Percentiles rank a stretch among this genome's conserved stretches.
phyloP scores from a whole-genome alignment of 306 rosid species.

The Pueraria montana region DNA sequence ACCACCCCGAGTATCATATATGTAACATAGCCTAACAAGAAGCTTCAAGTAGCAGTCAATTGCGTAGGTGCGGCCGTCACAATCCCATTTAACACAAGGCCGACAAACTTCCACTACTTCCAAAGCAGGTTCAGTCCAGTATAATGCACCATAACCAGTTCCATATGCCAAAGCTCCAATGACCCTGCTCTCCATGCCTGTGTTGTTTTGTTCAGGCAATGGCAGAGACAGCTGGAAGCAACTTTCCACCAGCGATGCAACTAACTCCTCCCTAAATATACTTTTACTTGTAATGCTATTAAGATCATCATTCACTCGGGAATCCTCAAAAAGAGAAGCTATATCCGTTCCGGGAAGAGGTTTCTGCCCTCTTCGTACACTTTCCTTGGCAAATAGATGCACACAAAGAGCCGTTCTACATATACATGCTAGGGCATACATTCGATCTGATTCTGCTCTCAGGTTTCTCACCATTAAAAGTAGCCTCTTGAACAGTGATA shows the following conservation, averaged over 20 bases:
- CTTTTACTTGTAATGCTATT: conserved; percentile 85
- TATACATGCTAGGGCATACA: conserved; percentile 97
- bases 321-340: conserved; percentile 97
- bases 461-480: conserved; percentile 96
- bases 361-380: conserved; percentile 98
- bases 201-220: conserved; percentile 91
- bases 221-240: conserved; percentile 99
- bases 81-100: conserved; percentile 98
- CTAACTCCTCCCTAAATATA: conserved; percentile 96
- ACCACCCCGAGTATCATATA: conserved; percentile 95
- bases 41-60: conserved; percentile 97
- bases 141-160: conserved; percentile 98
- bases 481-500: conserved; percentile 92
- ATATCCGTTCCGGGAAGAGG: conserved; percentile 99
- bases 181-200: conserved; percentile 98
- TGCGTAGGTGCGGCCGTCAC: conserved; percentile 98
- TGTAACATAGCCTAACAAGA: conserved; percentile 94
- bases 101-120: conserved; percentile 99
- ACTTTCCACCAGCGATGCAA: conserved; percentile 97
- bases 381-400: conserved; percentile 97
- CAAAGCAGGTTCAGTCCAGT: conserved; percentile 98
- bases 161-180: conserved; percentile 99
- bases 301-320: conserved; percentile 91
- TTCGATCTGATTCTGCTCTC: conserved; percentile 99
- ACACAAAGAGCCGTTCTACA: conserved; percentile 99